Conservation (phyloP, 257 asterid species). For the Coffea canephora region DNA sequence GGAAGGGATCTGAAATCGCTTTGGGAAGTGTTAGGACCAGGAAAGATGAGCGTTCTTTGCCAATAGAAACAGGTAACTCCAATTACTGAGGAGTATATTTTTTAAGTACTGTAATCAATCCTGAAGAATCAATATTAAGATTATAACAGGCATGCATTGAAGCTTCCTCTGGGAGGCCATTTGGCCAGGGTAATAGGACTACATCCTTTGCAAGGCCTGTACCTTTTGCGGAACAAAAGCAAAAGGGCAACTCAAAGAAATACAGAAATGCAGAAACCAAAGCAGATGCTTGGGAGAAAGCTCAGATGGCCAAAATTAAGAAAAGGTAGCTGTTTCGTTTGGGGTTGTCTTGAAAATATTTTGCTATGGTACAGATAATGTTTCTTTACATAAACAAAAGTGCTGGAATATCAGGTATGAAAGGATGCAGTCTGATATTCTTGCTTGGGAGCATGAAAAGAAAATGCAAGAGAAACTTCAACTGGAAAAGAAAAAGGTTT, state of each 20-base stretch:
- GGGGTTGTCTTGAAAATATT: not conserved
- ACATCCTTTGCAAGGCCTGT: conserved; percentile 31
- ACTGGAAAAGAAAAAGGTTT: conserved; percentile 63
- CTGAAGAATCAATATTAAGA: not conserved
- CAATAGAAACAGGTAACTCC: conserved; percentile 31
- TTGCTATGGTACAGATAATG: not conserved
- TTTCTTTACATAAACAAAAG: not conserved
- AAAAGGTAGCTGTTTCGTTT: conserved; percentile 40
- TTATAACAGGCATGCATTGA: conserved; percentile 6
- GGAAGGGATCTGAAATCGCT: conserved; percentile 13
- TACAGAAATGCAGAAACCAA: conserved; percentile 27
- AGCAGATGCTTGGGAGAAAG: conserved; percentile 65
- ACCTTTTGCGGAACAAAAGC: conserved; percentile 30
- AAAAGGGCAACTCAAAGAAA: conserved; percentile 27
- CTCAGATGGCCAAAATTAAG: conserved; percentile 51
- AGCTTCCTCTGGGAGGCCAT: conserved; percentile 37
- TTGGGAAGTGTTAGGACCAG: conserved; percentile 1
- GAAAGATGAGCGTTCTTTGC: conserved; percentile 32
- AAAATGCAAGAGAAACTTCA: conserved; percentile 41
- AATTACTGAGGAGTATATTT: not conserved
- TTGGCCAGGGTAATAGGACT: conserved; percentile 25
- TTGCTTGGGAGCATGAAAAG: conserved; percentile 63
- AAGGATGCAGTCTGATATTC: conserved; percentile 37
- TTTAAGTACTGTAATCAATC: not conserved
- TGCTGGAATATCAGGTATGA: conserved; percentile 45